A percentile compares a stretch with the other conserved stretches of the same genome.
Evolutionary conservation across 1,139 yeast species (phyloP).

Genomic region (Hyphopichia khmerensis): DNA sequence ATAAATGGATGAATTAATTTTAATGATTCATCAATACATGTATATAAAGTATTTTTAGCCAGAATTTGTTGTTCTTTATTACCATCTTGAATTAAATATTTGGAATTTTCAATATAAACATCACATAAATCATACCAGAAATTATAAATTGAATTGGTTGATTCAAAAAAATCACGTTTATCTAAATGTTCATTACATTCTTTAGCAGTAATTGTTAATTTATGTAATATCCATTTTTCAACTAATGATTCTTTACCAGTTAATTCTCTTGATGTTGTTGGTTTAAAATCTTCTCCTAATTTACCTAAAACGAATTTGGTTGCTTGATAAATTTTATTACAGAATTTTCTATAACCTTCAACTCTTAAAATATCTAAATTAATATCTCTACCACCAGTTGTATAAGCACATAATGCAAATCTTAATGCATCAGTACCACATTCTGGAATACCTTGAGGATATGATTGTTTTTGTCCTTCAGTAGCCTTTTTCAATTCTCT

Average conservation of each 20-base stretch:
- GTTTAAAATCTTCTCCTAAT: slow-evolving; percentile 83
- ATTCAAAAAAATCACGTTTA: slow-evolving; percentile 81
- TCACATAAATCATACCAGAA: slow-evolving; percentile 98
- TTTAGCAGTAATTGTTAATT: slow-evolving; percentile 70
- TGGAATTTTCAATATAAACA: slow-evolving; percentile 96
- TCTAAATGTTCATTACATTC: slow-evolving; percentile 67
- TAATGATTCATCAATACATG: slow-evolving; percentile 88
- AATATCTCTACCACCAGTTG: slow-evolving; percentile 98
- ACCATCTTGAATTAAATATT: slow-evolving; percentile 89
- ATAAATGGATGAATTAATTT: slow-evolving; percentile 94
- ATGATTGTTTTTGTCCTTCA: slow-evolving; percentile 83
- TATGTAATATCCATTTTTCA: slow-evolving; percentile 95
- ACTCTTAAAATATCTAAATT: slow-evolving; percentile 94
- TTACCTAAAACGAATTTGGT: slow-evolving; percentile 95
- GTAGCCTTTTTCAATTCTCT: slow-evolving; percentile 84
- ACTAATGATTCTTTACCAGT: slow-evolving; percentile 88
- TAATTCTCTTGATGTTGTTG: slow-evolving; percentile 61
- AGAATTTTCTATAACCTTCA: slow-evolving; percentile 98
- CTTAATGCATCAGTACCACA: slow-evolving; percentile 99
- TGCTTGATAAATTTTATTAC: slow-evolving; percentile 98
- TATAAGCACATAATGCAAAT: slow-evolving; percentile 96
- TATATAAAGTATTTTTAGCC: slow-evolving; percentile 92
- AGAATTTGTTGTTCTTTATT: slow-evolving; percentile 78
- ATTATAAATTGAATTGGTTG: slow-evolving; percentile 84
- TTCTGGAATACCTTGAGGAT: slow-evolving; percentile 97